phyloP scores from a whole-genome alignment of 441 rosid genomes.

The Brassica balearica region DNA sequence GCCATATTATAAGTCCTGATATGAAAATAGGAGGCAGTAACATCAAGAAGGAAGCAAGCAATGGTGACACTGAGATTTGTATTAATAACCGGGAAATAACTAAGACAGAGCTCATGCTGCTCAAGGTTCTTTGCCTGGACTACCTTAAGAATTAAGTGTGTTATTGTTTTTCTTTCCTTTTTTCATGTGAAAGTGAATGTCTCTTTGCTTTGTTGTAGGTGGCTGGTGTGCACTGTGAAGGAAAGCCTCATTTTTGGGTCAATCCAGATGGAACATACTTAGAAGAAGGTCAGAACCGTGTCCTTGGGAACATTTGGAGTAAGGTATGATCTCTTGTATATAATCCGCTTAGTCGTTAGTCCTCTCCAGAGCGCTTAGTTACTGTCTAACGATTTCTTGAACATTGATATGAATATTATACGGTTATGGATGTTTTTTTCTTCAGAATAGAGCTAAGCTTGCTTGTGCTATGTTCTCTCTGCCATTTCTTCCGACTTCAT shows the following conservation, averaged over 20 bases:
- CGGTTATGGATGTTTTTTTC: slow-evolving; percentile 12
- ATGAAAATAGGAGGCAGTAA: slow-evolving; percentile 49
- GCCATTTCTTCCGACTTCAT: slow-evolving; percentile 51
- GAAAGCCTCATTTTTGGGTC: slow-evolving; percentile 64
- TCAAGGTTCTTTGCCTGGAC: slow-evolving; percentile 50
- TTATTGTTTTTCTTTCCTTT: neutral
- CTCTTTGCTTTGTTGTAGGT: slow-evolving; percentile 46
- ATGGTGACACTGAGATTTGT: slow-evolving; percentile 56
- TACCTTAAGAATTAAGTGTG: slow-evolving; percentile 14
- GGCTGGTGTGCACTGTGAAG: slow-evolving; percentile 64
- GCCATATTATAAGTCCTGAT: slow-evolving; percentile 57
- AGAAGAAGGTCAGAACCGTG: slow-evolving; percentile 95
- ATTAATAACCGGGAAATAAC: slow-evolving; percentile 65
- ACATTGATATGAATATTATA: slow-evolving; percentile 15
- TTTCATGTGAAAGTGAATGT: slow-evolving; percentile 8
- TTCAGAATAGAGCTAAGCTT: slow-evolving; percentile 51
- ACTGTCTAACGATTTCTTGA: neutral
- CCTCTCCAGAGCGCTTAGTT: neutral
- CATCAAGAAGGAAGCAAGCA: slow-evolving; percentile 54
- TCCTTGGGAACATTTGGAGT: slow-evolving; percentile 94
- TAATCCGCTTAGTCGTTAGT: neutral
- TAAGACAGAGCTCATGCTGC: slow-evolving; percentile 54
- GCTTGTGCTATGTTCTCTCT: slow-evolving; percentile 54
- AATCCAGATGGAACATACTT: slow-evolving; percentile 78
- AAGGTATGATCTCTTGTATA: slow-evolving; percentile 41